A percentile compares a stretch with the other conserved stretches of the same genome.
phyloP scores from a whole-genome alignment of 2,329 filamentous ascomycete species.

The Diaporthe humulicola region DNA sequence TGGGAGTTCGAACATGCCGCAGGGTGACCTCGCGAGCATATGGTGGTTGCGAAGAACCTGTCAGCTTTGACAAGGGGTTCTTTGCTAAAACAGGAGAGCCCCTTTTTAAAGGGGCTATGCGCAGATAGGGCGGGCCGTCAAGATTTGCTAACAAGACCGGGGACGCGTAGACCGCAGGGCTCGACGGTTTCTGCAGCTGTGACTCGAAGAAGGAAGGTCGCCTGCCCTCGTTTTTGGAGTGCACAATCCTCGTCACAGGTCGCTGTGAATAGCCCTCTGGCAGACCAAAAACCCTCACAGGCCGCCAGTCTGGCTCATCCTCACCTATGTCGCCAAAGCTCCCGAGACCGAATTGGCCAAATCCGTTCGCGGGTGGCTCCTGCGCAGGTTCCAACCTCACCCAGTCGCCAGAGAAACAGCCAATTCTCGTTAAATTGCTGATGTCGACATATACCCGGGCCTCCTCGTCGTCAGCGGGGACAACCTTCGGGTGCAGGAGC shows the following conservation, averaged over 20 bases:
- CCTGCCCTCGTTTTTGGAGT: conserved; percentile 63
- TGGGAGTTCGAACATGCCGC: conserved; percentile 88
- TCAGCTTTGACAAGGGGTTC: conserved; percentile 68
- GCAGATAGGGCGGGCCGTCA: conserved; percentile 81
- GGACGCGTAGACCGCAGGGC: conserved; percentile 79
- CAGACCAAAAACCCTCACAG: conserved; percentile 89
- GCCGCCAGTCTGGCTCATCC: conserved; percentile 78
- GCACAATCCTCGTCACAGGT: conserved; percentile 71
- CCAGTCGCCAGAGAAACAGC: conserved; percentile 98
- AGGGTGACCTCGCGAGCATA: conserved; percentile 84
- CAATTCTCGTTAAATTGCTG: conserved; percentile 85
- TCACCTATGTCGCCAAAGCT: conserved; percentile 75
- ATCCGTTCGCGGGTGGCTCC: conserved; percentile 77
- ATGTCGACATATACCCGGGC: conserved; percentile 93
- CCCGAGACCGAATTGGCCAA: conserved; percentile 76
- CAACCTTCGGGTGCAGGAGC: conserved; percentile 86
- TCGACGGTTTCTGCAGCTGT: conserved; percentile 72
- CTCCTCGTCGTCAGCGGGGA: conserved; percentile 84
- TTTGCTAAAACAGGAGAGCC: conserved; percentile 60
- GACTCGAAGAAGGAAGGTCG: conserved; percentile 76
- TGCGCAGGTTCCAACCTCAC: conserved; percentile 84
- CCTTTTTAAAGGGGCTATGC: conserved; percentile 78
- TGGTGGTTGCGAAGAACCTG: conserved; percentile 67
- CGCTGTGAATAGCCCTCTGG: conserved; percentile 79
- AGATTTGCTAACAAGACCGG: conserved; percentile 91